Conservation (phyloP, 192 early-diverging fungal genomes). For the Backusella mclennaniae region DNA sequence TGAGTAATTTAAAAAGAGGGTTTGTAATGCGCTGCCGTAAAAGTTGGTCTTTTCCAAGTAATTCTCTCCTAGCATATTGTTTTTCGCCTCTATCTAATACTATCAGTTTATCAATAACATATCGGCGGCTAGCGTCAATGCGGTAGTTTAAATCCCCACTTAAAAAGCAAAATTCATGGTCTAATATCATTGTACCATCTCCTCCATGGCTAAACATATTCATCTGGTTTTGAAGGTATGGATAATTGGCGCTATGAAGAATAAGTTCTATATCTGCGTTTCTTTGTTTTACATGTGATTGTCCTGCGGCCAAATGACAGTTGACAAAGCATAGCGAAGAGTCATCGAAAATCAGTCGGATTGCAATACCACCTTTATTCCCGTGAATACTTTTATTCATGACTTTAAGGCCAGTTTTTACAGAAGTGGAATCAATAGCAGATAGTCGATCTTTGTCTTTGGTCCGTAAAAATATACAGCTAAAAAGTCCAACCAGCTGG, state of each 20-base stretch:
- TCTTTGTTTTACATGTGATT: conserved; percentile 63
- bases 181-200: conserved; percentile 80
- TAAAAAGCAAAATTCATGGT: conserved; percentile 71
- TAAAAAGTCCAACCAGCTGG: conserved; percentile 90
- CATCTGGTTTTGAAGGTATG: conserved; percentile 23
- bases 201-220: conserved; percentile 61
- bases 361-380: conserved; percentile 86
- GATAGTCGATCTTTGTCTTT: conserved; percentile 49
- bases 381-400: conserved; percentile 66
- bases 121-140: conserved; percentile 65
- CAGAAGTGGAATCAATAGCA: conserved; percentile 62
- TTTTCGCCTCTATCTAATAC: neutral
- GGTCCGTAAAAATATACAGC: conserved; percentile 77
- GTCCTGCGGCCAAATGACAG: conserved; percentile 84
- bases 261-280: conserved; percentile 73
- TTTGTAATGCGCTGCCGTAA: conserved; percentile 45
- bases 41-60: conserved; percentile 69
- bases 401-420: conserved; percentile 88
- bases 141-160: conserved; percentile 95
- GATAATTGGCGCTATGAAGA: conserved; percentile 43
- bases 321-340: conserved; percentile 84
- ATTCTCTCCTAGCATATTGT: neutral
- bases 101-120: conserved; percentile 49
- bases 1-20: conserved; percentile 68
- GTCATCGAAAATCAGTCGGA: conserved; percentile 71